Base-by-base conservation (phyloP, 768 basidiomycete species). In the Leccinum longicurvipes region DNA sequence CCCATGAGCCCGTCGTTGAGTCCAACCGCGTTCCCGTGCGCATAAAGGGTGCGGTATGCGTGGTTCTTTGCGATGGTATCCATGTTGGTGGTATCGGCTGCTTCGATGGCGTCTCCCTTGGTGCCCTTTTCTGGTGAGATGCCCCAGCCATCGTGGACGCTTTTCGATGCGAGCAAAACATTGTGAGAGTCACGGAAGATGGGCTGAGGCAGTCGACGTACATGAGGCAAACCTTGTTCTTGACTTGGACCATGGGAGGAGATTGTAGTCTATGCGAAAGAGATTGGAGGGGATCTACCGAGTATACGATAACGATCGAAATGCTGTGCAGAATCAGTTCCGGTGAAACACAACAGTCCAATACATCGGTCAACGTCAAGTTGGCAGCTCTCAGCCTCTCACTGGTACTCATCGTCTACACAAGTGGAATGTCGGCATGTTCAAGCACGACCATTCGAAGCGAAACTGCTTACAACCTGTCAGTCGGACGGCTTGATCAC, bases 81-180 rank as follows among this genome's bases (percentile, higher is more conserved):
- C 95, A 98, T 97, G 75, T 89, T 85, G 10, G 83, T 86, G 55
- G 94, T 96, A 46, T 80, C 80, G 8, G 82, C 94, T 10, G 88
- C 89, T 51, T 85, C 83, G 71, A 98, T 92, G 50, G 94, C 94
- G 66, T 96, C 86, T 45, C 95, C 94, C 66, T 93, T 86, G 56
- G 81, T 82, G 31, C 87, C 88, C 32, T 80, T 72, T 59, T 82
- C 70, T 11, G 76, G 75, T 15, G 89, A 81, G 62, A 95, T 79
- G 54, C 94, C 94, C 94, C 94, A 98, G 23, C 95, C 95, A 77
- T 98, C 94, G 78, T 98, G 94, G 31, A 98, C 93, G 67, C 88
- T 92, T 60, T 47, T 15, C 25, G 47, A 46, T 14, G 3, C 47
- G 31, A 34, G 36, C 10, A 39, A 19, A 32, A 23, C 8, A 10